Conservation (phyloP, 1,284 basidiomycete species). For the Pyrrhoderma lamaoense region DNA sequence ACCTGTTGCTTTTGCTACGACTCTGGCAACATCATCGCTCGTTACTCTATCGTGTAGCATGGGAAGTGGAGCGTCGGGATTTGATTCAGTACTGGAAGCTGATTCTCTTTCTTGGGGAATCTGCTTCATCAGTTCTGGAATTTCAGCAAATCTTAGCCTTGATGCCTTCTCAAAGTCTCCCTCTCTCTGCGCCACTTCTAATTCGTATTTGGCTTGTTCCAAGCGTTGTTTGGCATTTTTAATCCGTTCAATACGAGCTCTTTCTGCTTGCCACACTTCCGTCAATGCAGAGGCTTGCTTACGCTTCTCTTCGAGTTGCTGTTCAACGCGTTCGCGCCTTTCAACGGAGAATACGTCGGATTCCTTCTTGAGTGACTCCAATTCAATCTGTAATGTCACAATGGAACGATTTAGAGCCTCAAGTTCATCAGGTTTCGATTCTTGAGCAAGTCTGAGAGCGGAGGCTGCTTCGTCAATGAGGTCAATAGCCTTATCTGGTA, state of each 20-base stretch:
- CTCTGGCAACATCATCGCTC: slow-evolving; percentile 80
- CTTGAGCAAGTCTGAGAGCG: slow-evolving; percentile 83
- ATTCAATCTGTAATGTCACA: slow-evolving; percentile 84
- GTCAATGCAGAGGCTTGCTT: slow-evolving; percentile 57
- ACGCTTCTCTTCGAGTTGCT: slow-evolving; percentile 51
- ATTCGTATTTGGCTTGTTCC: slow-evolving; percentile 79
- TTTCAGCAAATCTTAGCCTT: slow-evolving; percentile 73
- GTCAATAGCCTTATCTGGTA: slow-evolving; percentile 89
- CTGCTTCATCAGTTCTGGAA: slow-evolving; percentile 74
- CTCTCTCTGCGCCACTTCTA: slow-evolving; percentile 83
- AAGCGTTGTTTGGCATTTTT: slow-evolving; percentile 74
- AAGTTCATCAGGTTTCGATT: slow-evolving; percentile 82
- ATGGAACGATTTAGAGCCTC: slow-evolving; percentile 81
- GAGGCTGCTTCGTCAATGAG: slow-evolving; percentile 89
- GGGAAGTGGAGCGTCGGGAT: slow-evolving; percentile 32
- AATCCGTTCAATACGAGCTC: slow-evolving; percentile 66
- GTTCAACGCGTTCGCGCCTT: slow-evolving; percentile 61
- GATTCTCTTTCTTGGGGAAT: slow-evolving; percentile 61
- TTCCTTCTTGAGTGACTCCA: slow-evolving; percentile 87
- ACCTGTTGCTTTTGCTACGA: slow-evolving; percentile 85
- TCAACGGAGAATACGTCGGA: slow-evolving; percentile 76
- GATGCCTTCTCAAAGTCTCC: slow-evolving; percentile 81
- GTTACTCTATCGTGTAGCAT: slow-evolving; percentile 86
- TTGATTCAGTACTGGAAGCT: slow-evolving; percentile 30
- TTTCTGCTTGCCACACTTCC: slow-evolving; percentile 75